These are phyloP conservation scores for Pisolithus albus DNA, from an alignment of 768 basidiomycete genomes.

Conservation along the genomic window DNA sequence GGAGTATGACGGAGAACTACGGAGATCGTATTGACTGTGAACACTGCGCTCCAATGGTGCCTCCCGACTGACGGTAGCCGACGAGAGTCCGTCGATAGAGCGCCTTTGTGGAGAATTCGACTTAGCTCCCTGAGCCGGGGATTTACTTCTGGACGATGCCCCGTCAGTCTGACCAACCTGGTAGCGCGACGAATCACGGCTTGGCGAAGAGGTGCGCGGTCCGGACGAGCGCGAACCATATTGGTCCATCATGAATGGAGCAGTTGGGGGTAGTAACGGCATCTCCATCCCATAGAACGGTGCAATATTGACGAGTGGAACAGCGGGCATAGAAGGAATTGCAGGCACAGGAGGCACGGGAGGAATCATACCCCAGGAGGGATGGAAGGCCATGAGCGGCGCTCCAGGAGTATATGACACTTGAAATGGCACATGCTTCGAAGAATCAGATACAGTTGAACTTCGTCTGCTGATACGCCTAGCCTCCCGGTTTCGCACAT, in stretches of 20 bases:
- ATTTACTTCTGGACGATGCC: conserved; percentile 11
- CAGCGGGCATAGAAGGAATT: conserved; percentile 31
- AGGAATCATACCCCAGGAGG: conserved; percentile 16
- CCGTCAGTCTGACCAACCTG: conserved; percentile 18
- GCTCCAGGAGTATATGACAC: conserved; percentile 22
- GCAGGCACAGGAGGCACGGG: conserved; percentile 26
- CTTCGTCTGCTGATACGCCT: conserved; percentile 33
- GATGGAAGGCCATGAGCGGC: conserved; percentile 21
- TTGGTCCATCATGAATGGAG: conserved; percentile 70
- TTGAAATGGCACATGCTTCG: conserved; percentile 23
- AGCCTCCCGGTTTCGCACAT: conserved; percentile 37
- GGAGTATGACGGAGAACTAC: conserved; percentile 6
- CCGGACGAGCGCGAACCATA: conserved; percentile 36
- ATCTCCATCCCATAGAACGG: conserved; percentile 49
- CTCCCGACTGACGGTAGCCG: conserved; percentile 6
- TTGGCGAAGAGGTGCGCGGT: conserved; percentile 24
- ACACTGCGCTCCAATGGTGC: conserved; percentile 6
- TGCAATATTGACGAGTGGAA: conserved; percentile 29
- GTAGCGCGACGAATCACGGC: conserved; percentile 23
- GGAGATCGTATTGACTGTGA: conserved; percentile 14
- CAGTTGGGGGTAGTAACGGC: conserved; percentile 65
- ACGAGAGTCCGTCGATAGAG: conserved; percentile 26
- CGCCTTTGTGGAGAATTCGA: conserved; percentile 23
- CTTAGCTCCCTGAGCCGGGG: conserved; percentile 9
- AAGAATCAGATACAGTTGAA: conserved; percentile 32